phyloP scores from a whole-genome alignment of 2,329 filamentous ascomycete species.

The Penicillium sp. region DNA sequence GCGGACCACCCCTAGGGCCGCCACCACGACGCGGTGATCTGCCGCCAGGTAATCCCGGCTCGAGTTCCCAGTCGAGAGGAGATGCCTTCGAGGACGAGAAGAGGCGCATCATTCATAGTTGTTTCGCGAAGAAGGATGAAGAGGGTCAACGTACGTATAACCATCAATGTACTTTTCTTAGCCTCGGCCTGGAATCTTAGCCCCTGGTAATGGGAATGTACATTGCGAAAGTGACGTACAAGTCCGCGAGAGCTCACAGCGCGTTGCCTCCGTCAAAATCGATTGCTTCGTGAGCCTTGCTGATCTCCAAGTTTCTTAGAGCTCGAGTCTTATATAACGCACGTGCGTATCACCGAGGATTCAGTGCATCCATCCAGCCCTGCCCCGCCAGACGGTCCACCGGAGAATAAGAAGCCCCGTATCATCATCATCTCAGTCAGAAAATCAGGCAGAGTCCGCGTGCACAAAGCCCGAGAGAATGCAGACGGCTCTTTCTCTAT shows the following conservation, averaged over 20 bases:
- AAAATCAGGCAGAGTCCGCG: conserved; percentile 84
- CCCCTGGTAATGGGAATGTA: neutral
- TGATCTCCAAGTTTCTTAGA: conserved; percentile 47
- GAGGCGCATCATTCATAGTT: conserved; percentile 86
- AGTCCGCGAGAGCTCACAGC: neutral
- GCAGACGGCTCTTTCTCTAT: conserved; percentile 91
- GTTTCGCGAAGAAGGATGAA: conserved; percentile 83
- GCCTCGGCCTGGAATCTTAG: neutral
- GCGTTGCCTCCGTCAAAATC: neutral
- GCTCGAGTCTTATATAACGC: conserved; percentile 94
- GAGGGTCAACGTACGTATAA: conserved; percentile 72
- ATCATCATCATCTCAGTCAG: conserved; percentile 91
- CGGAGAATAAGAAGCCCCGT: conserved; percentile 77
- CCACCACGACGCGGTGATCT: conserved; percentile 33
- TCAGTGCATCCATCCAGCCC: conserved; percentile 75
- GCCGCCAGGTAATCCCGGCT: conserved; percentile 30
- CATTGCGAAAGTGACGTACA: conserved; percentile 4
- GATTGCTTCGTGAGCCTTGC: conserved; percentile 16
- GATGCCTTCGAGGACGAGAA: conserved; percentile 97
- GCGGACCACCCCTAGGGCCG: conserved; percentile 30
- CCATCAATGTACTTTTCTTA: neutral
- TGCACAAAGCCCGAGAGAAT: conserved; percentile 98
- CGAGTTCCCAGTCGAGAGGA: conserved; percentile 50
- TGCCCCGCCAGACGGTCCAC: conserved; percentile 71
- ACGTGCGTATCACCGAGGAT: conserved; percentile 88